phyloP scores from a whole-genome alignment of 2,329 filamentous ascomycete species.

The Paecilomyces sp. region DNA sequence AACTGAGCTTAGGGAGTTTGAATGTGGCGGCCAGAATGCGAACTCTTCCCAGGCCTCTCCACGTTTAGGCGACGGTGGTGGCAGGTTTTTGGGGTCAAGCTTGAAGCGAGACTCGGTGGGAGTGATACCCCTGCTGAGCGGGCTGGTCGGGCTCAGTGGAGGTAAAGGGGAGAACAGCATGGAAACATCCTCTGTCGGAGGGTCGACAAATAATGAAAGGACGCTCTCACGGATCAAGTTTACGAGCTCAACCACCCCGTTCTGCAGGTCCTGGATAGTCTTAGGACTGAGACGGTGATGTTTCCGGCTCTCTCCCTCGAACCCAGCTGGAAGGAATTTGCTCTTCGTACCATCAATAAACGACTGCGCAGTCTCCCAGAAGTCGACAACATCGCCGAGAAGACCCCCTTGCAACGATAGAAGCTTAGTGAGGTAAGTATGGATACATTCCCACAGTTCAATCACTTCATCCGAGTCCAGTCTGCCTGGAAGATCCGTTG shows the following conservation, averaged over 20 bases:
- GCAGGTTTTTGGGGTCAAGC: conserved; percentile 69
- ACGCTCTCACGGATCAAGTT: conserved; percentile 74
- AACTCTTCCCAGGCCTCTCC: conserved; percentile 89
- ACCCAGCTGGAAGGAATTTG: conserved; percentile 67
- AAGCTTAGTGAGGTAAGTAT: conserved; percentile 64
- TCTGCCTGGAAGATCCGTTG: conserved; percentile 54
- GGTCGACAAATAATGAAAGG: conserved; percentile 74
- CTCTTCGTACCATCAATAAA: conserved; percentile 87
- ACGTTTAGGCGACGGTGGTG: conserved; percentile 65
- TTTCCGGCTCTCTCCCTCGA: conserved; percentile 70
- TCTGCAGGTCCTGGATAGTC: conserved; percentile 64
- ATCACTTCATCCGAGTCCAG: conserved; percentile 76
- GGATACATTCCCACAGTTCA: conserved; percentile 87
- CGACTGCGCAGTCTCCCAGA: conserved; percentile 85
- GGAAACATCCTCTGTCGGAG: conserved; percentile 86
- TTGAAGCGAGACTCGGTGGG: conserved; percentile 67
- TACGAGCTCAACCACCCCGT: conserved; percentile 74
- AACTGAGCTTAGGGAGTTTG: conserved; percentile 86
- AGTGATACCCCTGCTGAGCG: conserved; percentile 46
- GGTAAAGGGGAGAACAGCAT: conserved; percentile 76
- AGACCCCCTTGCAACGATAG: conserved; percentile 70
- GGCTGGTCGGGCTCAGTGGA: conserved; percentile 58
- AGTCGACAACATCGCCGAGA: conserved; percentile 82
- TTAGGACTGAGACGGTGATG: conserved; percentile 74
- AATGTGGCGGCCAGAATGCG: conserved; percentile 92